Evolutionary conservation across 2,329 filamentous ascomycete genomes (phyloP), one percentile per base, ranked within the genome.

Genomic region (Stenocarpella maydis): DNA sequence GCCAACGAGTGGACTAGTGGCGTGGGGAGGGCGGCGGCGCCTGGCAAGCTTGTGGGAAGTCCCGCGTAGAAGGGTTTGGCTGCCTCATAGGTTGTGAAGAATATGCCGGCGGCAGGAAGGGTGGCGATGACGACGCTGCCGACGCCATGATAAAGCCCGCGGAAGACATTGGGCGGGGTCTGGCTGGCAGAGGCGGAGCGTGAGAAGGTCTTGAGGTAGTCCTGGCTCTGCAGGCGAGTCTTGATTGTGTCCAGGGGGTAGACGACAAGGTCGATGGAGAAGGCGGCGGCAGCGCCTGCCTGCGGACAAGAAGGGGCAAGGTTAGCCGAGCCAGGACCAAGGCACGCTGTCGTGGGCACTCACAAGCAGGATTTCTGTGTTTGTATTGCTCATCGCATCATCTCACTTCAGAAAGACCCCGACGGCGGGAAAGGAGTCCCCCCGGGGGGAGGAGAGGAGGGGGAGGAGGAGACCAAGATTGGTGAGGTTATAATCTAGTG

Each of bases 221-320:
- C 88, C 15, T 90, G 90, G 65, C 91, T 94, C 78, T 97, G 94
- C 58, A 93, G 86, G 12, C 94, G 88, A 9, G 94, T 97, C 78
- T 97, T 97, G 75, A 97, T 84, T 0, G 94, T 98, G 78, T 97
- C 95, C 19, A 97, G 84, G 0, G 94, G 95, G 76, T 96, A 97
- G 43, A 97, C 88, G 19, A 97, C 84, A 60, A 97, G 83, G 78
- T 97, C 94, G 68, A 97, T 92, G 1, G 91, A 91, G 77, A 97
- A 94, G 31, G 94, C 95, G 72, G 94, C 94, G 66, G 92, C 86
- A 66, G 93, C 94, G 68, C 94, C 94, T 55, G 94, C 93, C 92
- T 96, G 69, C 49, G 39, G 26, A 21, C 34, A 7, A 37, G 14
- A 39, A 39, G n/a, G n/a, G n/a, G 3, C 2, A n/a, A 9, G 26